Percentiles rank a stretch among this genome's conserved stretches.
These are phyloP conservation scores for Debaryomyces coudertii DNA, from an alignment of 1,139 yeast species.

Conservation along the genomic window DNA sequence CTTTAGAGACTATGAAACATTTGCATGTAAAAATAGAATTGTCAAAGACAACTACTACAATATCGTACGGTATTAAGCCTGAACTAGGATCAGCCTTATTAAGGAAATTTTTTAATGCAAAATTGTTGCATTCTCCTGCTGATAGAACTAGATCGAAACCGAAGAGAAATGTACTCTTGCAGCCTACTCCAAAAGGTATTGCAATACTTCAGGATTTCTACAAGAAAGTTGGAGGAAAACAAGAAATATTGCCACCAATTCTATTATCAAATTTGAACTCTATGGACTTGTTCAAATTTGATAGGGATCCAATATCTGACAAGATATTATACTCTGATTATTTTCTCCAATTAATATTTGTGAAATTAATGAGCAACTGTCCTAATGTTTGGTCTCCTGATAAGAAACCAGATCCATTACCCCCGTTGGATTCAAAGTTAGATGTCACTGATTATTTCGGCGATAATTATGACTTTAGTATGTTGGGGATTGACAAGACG, in stretches of 20 bases:
- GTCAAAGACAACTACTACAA: constrained; percentile 55
- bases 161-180: constrained; percentile 50
- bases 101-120: constrained; percentile 62
- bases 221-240: constrained; percentile 54
- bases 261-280: constrained; percentile 63
- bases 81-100: constrained; percentile 57
- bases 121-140: constrained; percentile 73
- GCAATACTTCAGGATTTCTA: constrained; percentile 67
- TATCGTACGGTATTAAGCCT: constrained; percentile 60
- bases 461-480: constrained; percentile 4
- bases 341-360: constrained; percentile 67
- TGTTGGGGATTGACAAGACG: constrained; percentile 1
- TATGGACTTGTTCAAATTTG: constrained; percentile 71
- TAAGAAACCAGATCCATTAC: constrained; percentile 32
- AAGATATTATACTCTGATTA: constrained; percentile 65
- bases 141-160: constrained; percentile 65
- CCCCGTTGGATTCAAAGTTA: constrained; percentile 9
- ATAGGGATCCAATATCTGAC: constrained; percentile 64
- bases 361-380: constrained; percentile 60
- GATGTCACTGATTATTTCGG: constrained; percentile 10
- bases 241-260: constrained; percentile 43
- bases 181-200: constrained; percentile 93
- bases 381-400: constrained; percentile 75
- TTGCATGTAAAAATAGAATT: constrained; percentile 53
- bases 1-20: constrained; percentile 52